phyloP scores from a whole-genome alignment of 2,329 filamentous ascomycete species.

The Fusarium duplospermum region DNA sequence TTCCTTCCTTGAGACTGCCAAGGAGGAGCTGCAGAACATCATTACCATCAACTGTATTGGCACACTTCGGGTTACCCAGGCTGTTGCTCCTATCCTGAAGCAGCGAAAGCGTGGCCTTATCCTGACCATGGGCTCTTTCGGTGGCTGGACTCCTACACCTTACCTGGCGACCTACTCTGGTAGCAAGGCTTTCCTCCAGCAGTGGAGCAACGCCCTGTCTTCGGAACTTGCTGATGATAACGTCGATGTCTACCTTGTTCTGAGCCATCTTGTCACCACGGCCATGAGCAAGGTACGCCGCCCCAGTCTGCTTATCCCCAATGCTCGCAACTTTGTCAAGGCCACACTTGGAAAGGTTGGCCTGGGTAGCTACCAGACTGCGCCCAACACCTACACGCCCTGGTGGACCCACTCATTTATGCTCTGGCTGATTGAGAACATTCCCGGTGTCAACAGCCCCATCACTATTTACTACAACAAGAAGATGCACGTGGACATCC shows the following conservation, averaged over 20 bases:
- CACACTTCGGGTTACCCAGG: constrained; percentile 87
- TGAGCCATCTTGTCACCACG: constrained; percentile 93
- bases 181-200: constrained; percentile 97
- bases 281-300: constrained; percentile 97
- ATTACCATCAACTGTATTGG: constrained; percentile 95
- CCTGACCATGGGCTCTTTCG: constrained; percentile 97
- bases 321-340: constrained; percentile 83
- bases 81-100: constrained; percentile 86
- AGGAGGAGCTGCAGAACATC: constrained; percentile 87
- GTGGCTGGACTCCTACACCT: constrained; percentile 90
- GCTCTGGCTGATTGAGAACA: constrained; percentile 81
- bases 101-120: constrained; percentile 88
- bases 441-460: constrained; percentile 62
- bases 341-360: constrained; percentile 85
- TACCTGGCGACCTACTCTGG: constrained; percentile 96
- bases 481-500: constrained; percentile 84
- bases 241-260: constrained; percentile 89
- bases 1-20: constrained; percentile 82
- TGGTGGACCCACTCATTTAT: constrained; percentile 93
- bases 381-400: constrained; percentile 87
- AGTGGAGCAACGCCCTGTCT: constrained; percentile 90
- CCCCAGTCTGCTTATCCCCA: constrained; percentile 81
- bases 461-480: constrained; percentile 63
- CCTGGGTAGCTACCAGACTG: constrained; percentile 80
- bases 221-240: constrained; percentile 84